phyloP scores from a whole-genome alignment of 495 filamentous ascomycete genomes.

The Xylona heveae region DNA sequence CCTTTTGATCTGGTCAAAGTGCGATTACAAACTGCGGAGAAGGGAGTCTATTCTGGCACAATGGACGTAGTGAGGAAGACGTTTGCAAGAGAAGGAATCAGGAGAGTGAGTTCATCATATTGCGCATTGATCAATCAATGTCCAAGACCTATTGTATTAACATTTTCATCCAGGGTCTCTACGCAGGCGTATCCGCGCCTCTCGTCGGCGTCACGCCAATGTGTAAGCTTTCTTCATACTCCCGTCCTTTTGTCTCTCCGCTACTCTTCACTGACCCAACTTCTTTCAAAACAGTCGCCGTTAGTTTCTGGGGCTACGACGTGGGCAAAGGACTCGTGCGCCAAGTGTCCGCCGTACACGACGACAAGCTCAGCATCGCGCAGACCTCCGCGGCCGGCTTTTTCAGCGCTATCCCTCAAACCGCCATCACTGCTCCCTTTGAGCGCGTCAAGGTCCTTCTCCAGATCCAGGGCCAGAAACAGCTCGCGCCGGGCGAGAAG shows the following conservation, averaged over 20 bases:
- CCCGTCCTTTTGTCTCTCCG: background rate
- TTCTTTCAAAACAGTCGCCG: conserved; percentile 43
- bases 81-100: conserved; percentile 66
- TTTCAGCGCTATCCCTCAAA: conserved; percentile 97
- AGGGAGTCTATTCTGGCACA: conserved; percentile 74
- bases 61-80: conserved; percentile 82
- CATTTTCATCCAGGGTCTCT: conserved; percentile 39
- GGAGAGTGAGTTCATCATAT: conserved; percentile 17
- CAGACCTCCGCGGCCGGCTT: conserved; percentile 88
- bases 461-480: conserved; percentile 89
- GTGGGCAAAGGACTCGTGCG: conserved; percentile 75
- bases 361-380: conserved; percentile 52
- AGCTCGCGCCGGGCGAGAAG: conserved; percentile 68
- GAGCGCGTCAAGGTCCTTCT: conserved; percentile 97
- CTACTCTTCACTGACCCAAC: background rate
- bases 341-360: conserved; percentile 36
- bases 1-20: conserved; percentile 98
- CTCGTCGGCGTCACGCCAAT: conserved; percentile 92
- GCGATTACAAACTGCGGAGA: conserved; percentile 84
- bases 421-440: conserved; percentile 89
- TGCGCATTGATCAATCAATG: background rate
- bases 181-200: conserved; percentile 92
- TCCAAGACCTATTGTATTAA: background rate
- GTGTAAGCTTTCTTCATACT: conserved; percentile 43
- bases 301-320: conserved; percentile 98